Percentiles rank a stretch among this genome's conserved stretches.
Evolutionary conservation across 2,329 filamentous ascomycete species (phyloP).

Genomic region (Bipolaris sorokiniana): DNA sequence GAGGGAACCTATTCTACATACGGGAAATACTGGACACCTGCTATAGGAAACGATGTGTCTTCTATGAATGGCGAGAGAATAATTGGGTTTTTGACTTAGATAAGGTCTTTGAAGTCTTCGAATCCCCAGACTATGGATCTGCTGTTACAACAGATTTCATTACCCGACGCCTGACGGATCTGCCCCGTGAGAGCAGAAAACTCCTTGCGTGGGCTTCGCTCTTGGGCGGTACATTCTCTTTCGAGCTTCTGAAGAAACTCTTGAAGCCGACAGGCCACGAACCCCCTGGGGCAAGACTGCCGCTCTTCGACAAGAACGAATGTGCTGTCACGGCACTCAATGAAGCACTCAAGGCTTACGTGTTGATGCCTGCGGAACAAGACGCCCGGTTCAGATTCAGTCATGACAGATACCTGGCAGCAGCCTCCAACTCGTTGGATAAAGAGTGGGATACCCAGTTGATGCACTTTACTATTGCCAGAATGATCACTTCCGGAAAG

Average conservation of each 20-base stretch:
- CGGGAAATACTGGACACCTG: conserved; percentile 88
- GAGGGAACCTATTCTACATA: conserved; percentile 89
- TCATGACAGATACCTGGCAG: conserved; percentile 85
- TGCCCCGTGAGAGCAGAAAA: conserved; percentile 74
- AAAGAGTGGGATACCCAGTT: conserved; percentile 57
- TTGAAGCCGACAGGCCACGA: conserved; percentile 70
- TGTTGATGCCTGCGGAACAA: conserved; percentile 79
- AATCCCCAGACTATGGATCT: conserved; percentile 77
- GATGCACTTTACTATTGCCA: conserved; percentile 91
- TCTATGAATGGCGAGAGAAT: conserved; percentile 84
- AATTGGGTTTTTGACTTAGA: conserved; percentile 84
- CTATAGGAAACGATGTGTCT: conserved; percentile 85
- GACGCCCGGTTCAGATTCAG: conserved; percentile 87
- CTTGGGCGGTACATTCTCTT: conserved; percentile 82
- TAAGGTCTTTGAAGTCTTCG: conserved; percentile 82
- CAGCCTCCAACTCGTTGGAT: conserved; percentile 67
- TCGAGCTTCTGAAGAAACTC: conserved; percentile 76
- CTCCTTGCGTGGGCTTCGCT: conserved; percentile 87
- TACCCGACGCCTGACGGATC: conserved; percentile 74
- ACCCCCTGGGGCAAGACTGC: conserved; percentile 52
- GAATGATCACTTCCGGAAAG: conserved; percentile 76
- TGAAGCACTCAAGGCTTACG: conserved; percentile 76
- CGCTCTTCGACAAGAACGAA: conserved; percentile 63
- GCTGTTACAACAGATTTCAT: conserved; percentile 85
- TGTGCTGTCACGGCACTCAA: conserved; percentile 82